Evolutionary conservation across 257 asterid species (phyloP).

Genomic region (Fraxinus anomala): DNA sequence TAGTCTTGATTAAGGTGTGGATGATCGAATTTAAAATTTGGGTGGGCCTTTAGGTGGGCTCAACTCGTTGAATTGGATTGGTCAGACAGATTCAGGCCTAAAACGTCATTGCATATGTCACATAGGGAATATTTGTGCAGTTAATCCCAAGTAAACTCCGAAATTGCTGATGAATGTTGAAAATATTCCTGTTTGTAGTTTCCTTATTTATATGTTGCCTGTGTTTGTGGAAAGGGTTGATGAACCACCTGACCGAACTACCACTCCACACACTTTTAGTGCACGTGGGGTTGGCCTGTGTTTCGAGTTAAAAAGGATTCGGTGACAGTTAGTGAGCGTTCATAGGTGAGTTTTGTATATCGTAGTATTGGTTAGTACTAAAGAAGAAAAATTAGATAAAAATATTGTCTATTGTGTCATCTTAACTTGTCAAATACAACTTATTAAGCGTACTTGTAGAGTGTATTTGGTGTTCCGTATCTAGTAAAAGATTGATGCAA

Average conservation of each 20-base stretch:
- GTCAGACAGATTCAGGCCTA: neutral
- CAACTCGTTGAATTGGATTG: neutral
- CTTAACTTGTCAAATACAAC: too few species aligned
- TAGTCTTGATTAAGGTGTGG: neutral
- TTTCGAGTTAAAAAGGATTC: neutral
- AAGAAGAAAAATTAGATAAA: too few species aligned
- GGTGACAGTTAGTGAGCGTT: neutral
- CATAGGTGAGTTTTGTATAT: too few species aligned
- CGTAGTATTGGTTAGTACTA: too few species aligned
- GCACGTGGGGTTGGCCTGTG: neutral
- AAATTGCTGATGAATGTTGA: neutral
- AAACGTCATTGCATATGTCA: conserved; percentile 30
- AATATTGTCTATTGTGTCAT: too few species aligned
- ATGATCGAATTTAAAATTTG: neutral
- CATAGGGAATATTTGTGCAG: neutral
- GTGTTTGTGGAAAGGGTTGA: conserved; percentile 20
- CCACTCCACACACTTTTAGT: conserved; percentile 18
- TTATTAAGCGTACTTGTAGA: too few species aligned
- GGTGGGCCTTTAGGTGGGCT: neutral
- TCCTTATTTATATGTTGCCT: neutral
- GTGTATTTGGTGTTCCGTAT: too few species aligned
- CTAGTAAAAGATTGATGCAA: too few species aligned
- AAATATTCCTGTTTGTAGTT: neutral
- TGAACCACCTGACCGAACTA: conserved; percentile 24
- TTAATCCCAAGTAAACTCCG: neutral